Percentiles rank a stretch among this genome's conserved stretches.
Evolutionary conservation across 2,329 filamentous ascomycete species (phyloP).

Genomic region (Podosphaera xanthii): DNA sequence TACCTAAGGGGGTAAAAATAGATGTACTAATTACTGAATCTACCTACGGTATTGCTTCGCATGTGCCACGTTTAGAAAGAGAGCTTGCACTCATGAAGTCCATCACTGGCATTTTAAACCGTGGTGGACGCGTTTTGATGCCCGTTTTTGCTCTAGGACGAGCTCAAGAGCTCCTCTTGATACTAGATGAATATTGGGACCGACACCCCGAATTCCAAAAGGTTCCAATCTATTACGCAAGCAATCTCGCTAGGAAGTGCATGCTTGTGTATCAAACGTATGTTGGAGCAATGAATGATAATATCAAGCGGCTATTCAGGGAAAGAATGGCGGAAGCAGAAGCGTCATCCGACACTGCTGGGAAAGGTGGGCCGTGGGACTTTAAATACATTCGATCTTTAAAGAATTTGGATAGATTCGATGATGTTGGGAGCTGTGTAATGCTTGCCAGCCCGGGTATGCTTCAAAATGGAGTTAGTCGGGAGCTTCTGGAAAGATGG

Average conservation of each 20-base stretch:
- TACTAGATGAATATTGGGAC: slow-evolving; percentile 91
- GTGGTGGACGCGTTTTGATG: slow-evolving; percentile 78
- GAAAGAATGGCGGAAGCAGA: slow-evolving; percentile 83
- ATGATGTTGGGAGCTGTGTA: slow-evolving; percentile 84
- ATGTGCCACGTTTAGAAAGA: slow-evolving; percentile 72
- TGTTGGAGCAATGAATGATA: slow-evolving; percentile 96
- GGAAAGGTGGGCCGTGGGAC: slow-evolving; percentile 81
- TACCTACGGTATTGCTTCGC: slow-evolving; percentile 86
- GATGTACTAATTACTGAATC: slow-evolving; percentile 96
- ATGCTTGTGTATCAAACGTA: slow-evolving; percentile 99
- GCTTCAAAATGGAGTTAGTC: slow-evolving; percentile 87
- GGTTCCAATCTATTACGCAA: slow-evolving; percentile 91
- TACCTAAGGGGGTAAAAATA: slow-evolving; percentile 72
- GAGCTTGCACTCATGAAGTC: slow-evolving; percentile 91
- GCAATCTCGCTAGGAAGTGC: slow-evolving; percentile 81
- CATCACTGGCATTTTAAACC: slow-evolving; percentile 73
- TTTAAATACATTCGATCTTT: slow-evolving; percentile 85
- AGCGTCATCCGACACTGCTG: slow-evolving; percentile 47
- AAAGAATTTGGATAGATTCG: slow-evolving; percentile 83
- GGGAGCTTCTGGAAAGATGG: slow-evolving; percentile 85
- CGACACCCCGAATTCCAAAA: slow-evolving; percentile 75
- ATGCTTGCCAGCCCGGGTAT: slow-evolving; percentile 97
- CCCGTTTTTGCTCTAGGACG: slow-evolving; percentile 87
- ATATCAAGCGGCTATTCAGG: slow-evolving; percentile 86
- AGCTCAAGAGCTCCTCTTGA: slow-evolving; percentile 81